Evolutionary conservation across 2,329 filamentous ascomycete genomes (phyloP).

Genomic region (Iodosphaeria phyllophila): DNA sequence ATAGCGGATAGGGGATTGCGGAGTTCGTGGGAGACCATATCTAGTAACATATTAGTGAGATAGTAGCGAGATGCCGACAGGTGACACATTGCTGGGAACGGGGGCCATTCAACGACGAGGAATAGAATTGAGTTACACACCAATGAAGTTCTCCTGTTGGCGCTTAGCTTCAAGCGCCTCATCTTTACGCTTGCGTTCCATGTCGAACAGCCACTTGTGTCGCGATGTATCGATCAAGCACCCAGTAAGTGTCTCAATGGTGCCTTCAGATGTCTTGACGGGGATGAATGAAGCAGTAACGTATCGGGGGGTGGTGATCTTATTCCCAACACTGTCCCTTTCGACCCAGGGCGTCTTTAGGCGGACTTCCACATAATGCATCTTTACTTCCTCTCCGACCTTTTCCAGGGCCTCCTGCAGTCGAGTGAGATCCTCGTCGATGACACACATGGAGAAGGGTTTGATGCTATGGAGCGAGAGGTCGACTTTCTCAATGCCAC

Average conservation of each 20-base stretch:
- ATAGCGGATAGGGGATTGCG: conserved; percentile 58
- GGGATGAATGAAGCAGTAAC: conserved; percentile 31
- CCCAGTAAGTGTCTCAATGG: conserved; percentile 27
- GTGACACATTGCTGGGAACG: too few relatives aligned
- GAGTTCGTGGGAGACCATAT: conserved; percentile 57
- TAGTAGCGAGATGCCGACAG: too few relatives aligned
- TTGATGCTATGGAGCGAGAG: conserved; percentile 17
- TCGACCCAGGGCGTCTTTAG: conserved; percentile 26
- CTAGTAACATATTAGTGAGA: too few relatives aligned
- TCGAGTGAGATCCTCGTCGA: conserved; percentile 22
- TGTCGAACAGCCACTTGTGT: conserved; percentile 31
- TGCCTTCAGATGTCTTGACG: conserved; percentile 24
- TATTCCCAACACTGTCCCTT: conserved; percentile 24
- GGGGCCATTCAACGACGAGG: too few relatives aligned
- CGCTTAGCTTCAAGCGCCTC: conserved; percentile 40
- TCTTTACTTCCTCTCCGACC: too few relatives aligned
- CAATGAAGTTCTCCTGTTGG: conserved; percentile 67
- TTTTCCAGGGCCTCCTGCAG: conserved; percentile 19
- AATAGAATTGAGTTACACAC: too few relatives aligned
- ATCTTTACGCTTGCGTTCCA: conserved; percentile 27
- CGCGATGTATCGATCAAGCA: conserved; percentile 28
- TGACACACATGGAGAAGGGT: conserved; percentile 25
- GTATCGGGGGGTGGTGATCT: conserved; percentile 25
- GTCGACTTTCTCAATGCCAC: conserved; percentile 25
- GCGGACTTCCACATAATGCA: conserved; percentile 27